These are phyloP conservation scores for Daphne laureola DNA, from an alignment of 441 rosid species.

Conservation along the genomic window DNA sequence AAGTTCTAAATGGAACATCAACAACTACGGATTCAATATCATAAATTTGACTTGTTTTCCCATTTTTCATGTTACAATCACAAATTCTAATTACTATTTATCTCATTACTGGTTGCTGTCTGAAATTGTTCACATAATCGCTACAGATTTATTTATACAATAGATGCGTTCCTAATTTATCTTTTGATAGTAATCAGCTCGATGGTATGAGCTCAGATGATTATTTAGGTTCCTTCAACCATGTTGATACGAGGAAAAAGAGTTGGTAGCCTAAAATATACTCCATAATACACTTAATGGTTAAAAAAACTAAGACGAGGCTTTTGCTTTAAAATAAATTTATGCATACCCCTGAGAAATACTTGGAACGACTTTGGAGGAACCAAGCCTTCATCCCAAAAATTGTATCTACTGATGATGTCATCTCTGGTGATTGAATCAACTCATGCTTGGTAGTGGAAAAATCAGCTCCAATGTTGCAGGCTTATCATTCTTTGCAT, in stretches of 20 bases:
- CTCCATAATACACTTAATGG: slow-evolving; percentile 2
- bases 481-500: slow-evolving; percentile 16
- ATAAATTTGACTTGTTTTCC: no score
- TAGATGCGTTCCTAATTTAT: slow-evolving; percentile 56
- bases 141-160: no score
- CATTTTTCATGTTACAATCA: no score
- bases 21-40: no score
- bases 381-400: slow-evolving; percentile 51
- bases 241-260: slow-evolving; percentile 7
- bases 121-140: no score
- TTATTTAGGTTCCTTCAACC: slow-evolving; percentile 49
- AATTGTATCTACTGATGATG: slow-evolving; percentile 34
- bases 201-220: slow-evolving; percentile 47
- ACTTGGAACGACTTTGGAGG: slow-evolving; percentile 38
- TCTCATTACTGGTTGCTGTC: no score
- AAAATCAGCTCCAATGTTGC: slow-evolving; percentile 17
- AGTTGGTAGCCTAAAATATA: neutral
- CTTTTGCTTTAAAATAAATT: slow-evolving; percentile 1
- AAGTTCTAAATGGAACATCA: no score
- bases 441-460: slow-evolving; percentile 17
- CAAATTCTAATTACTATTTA: no score
- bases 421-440: slow-evolving; percentile 23
- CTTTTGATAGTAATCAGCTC: slow-evolving; percentile 47
- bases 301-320: no score
- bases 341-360: slow-evolving; percentile 29